These are phyloP conservation scores for Porogramme epimiltina DNA, from an alignment of 1,284 basidiomycete species.

Conservation along the genomic window DNA sequence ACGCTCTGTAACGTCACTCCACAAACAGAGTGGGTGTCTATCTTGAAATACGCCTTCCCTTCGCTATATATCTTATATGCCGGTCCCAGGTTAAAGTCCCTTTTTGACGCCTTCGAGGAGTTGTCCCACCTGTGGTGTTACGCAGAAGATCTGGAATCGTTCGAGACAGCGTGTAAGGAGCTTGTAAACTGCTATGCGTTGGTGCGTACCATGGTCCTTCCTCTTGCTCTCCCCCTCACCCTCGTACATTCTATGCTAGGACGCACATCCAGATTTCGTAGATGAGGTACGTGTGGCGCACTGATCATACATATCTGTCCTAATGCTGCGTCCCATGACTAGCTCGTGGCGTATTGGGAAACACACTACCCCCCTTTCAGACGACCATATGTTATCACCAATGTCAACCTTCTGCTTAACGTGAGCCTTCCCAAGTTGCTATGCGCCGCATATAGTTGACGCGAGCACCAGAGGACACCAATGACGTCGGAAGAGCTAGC, in stretches of 20 bases:
- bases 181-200: conserved; percentile 53
- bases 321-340: conserved; percentile 5
- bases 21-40: conserved; percentile 58
- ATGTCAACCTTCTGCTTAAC: conserved; percentile 57
- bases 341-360: conserved; percentile 72
- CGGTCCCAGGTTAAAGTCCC: conserved; percentile 51
- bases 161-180: conserved; percentile 66
- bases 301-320: background rate
- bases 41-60: background rate
- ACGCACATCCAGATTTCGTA: conserved; percentile 46
- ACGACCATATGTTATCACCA: conserved; percentile 53
- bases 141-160: conserved; percentile 65
- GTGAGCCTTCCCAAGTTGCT: conserved; percentile 38
- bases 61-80: conserved; percentile 9
- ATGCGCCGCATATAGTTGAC: background rate
- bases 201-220: conserved; percentile 40
- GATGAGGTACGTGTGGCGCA: conserved; percentile 51
- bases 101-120: conserved; percentile 63
- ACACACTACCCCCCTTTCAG: conserved; percentile 52
- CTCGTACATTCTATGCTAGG: conserved; percentile 11
- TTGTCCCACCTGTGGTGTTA: conserved; percentile 63
- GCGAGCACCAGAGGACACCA: conserved; percentile 47
- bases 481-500: conserved; percentile 49
- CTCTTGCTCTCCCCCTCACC: background rate
- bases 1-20: conserved; percentile 70